A percentile compares a stretch with the other conserved stretches of the same genome.
These are phyloP conservation scores for Mortierella hygrophila DNA, from an alignment of 192 early-diverging fungal genomes.

Conservation along the genomic window DNA sequence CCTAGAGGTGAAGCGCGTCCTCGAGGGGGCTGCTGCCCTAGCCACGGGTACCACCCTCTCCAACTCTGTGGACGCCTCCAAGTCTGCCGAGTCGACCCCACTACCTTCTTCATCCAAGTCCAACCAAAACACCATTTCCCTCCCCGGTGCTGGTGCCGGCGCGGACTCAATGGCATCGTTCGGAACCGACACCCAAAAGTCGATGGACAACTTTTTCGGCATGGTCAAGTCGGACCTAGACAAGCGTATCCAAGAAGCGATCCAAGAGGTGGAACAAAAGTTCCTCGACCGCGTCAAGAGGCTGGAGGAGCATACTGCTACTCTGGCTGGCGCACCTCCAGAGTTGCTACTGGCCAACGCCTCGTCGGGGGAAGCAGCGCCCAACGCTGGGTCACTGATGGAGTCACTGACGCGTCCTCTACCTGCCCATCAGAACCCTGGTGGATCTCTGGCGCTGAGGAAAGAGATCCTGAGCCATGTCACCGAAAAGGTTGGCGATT, in stretches of 20 bases:
- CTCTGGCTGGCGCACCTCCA: conserved; percentile 27
- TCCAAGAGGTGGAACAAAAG: conserved; percentile 55
- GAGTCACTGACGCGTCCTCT: conserved; percentile 35
- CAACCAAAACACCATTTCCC: conserved; percentile 1
- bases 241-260: conserved; percentile 53
- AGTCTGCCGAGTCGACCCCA: conserved; percentile 39
- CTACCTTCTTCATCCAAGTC: conserved; percentile 14
- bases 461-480: conserved; percentile 53
- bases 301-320: conserved; percentile 38
- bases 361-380: background rate
- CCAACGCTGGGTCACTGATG: conserved; percentile 42
- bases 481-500: conserved; percentile 52
- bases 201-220: conserved; percentile 54
- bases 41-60: conserved; percentile 9
- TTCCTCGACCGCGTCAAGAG: conserved; percentile 47
- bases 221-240: conserved; percentile 54
- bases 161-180: conserved; percentile 18
- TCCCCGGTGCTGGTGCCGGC: background rate
- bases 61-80: background rate
- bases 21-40: conserved; percentile 40
- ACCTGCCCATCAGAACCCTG: conserved; percentile 38
- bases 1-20: conserved; percentile 50
- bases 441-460: conserved; percentile 42
- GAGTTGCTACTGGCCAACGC: background rate
- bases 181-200: conserved; percentile 51